A percentile compares a stretch with the other conserved stretches of the same genome.
Evolutionary conservation across 805 yeast species (phyloP).

Genomic region (Candida piceae): DNA sequence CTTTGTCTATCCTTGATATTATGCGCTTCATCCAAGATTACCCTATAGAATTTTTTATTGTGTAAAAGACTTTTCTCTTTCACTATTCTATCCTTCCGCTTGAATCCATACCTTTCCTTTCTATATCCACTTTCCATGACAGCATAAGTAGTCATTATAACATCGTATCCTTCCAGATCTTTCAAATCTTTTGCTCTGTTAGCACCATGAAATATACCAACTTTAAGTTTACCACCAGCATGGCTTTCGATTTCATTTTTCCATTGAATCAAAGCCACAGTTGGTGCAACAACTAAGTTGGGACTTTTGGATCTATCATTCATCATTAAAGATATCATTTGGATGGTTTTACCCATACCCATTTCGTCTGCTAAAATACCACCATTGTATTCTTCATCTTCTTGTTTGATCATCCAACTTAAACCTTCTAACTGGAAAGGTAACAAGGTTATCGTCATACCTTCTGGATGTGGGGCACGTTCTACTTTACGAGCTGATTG

Average conservation of each 20-base stretch:
- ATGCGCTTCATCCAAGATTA: conserved; percentile 94
- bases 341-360: conserved; percentile 99
- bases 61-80: conserved; percentile 78
- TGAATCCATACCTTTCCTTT: conserved; percentile 79
- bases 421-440: conserved; percentile 95
- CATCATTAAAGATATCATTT: conserved; percentile 85
- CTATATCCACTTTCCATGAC: conserved; percentile 84
- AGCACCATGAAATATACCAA: conserved; percentile 81
- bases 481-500: conserved; percentile 44
- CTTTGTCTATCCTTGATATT: conserved; percentile 93
- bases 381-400: conserved; percentile 76
- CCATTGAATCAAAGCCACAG: conserved; percentile 99
- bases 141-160: conserved; percentile 86
- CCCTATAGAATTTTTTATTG: conserved; percentile 70
- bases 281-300: conserved; percentile 90
- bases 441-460: conserved; percentile 64
- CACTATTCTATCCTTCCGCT: conserved; percentile 61
- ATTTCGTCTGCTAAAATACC: conserved; percentile 97
- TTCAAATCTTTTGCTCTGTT: conserved; percentile 55
- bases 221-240: conserved; percentile 64
- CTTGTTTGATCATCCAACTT: conserved; percentile 83
- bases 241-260: conserved; percentile 85
- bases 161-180: conserved; percentile 63
- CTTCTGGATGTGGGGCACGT: conserved; percentile 69
- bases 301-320: conserved; percentile 63